Base-by-base conservation (phyloP, 805 yeast species). In the Sugiyamaella mastotermitis region DNA sequence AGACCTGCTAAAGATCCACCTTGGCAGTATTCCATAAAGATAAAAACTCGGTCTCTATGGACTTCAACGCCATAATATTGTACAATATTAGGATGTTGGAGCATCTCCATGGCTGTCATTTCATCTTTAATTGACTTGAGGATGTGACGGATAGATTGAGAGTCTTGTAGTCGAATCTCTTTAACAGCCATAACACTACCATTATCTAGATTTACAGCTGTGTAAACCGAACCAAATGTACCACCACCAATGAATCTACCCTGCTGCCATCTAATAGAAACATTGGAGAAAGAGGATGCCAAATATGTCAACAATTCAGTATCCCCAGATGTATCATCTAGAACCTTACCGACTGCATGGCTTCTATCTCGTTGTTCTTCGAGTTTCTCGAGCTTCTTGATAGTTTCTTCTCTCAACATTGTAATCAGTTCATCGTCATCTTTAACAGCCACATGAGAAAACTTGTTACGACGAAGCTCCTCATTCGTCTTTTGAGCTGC, bases 171-270 rank as follows among this genome's bases (percentile, higher is more conserved):
- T 40, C 86, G 72, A 43, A 92, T 87, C 61, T 92, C 97, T 59
- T 92, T 92, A 23, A 92, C 98, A 0, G 98, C 98, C 83, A 92
- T 79, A 2, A 88, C 81, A 37, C 88, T 94, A 57, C 97, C 97
- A 13, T 94, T 85, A 49, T 90, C 97, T 45, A 92, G 71, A 55
- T 90, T 87, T 16, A 85, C 80, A 0, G 97, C 95, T 0, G 92
- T 87, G 60, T 74, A 92, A 3, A 92, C 98, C 42, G 83, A 78
- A 5, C 98, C 98, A 68, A 90, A 92, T 0, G 96, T 76, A 30
- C 98, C 98, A 31, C 95, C 90, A 1, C 98, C 98, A 52, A 92
- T 76, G 53, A 79, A 85, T 45, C 80, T 76, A 33, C 96, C 94
- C 64, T 90, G 94, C 59, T 92, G 97, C 98, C 98, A 92, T 60